Evolutionary conservation across 2,329 filamentous ascomycete species (phyloP).

Genomic region (Cercospora brassicicola): DNA sequence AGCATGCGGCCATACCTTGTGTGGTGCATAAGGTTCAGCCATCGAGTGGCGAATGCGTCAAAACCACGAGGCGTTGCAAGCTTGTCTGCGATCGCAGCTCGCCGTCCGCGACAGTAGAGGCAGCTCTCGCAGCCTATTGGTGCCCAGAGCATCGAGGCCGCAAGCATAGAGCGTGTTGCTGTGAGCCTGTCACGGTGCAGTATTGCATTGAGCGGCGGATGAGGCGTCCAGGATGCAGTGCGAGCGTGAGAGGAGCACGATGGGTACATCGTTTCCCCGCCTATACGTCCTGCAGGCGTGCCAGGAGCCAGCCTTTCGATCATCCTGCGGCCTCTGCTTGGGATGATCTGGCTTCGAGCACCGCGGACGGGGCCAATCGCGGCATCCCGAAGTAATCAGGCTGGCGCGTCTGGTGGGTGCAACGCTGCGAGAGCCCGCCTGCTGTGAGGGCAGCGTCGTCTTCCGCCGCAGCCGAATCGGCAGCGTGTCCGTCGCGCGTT

Average conservation of each 20-base stretch:
- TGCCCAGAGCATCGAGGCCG: background rate
- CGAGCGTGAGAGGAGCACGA: background rate
- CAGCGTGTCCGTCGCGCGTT: background rate
- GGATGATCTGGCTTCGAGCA: background rate
- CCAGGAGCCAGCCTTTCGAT: background rate
- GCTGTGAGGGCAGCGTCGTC: background rate
- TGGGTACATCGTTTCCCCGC: background rate
- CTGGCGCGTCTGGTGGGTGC: background rate
- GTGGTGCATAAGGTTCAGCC: slow-evolving; percentile 4
- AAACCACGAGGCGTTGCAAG: slow-evolving; percentile 18
- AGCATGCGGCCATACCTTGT: slow-evolving; percentile 2
- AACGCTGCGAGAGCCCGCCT: background rate
- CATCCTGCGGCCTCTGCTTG: background rate
- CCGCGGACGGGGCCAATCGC: background rate
- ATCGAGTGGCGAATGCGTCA: slow-evolving; percentile 13
- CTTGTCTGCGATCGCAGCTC: slow-evolving; percentile 11
- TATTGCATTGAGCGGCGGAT: slow-evolving; percentile 10
- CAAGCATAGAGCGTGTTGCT: slow-evolving; percentile 6
- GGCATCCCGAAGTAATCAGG: background rate
- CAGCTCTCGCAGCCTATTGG: slow-evolving; percentile 14
- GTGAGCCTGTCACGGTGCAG: slow-evolving; percentile 6
- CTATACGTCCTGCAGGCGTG: background rate
- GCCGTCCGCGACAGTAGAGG: slow-evolving; percentile 1
- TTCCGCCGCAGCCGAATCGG: background rate
- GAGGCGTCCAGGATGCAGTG: slow-evolving; percentile 4